Percentiles rank a stretch among this genome's conserved stretches.
phyloP scores from a whole-genome alignment of 73 alveolate genomes.

The Paramecium sexaurelia region DNA sequence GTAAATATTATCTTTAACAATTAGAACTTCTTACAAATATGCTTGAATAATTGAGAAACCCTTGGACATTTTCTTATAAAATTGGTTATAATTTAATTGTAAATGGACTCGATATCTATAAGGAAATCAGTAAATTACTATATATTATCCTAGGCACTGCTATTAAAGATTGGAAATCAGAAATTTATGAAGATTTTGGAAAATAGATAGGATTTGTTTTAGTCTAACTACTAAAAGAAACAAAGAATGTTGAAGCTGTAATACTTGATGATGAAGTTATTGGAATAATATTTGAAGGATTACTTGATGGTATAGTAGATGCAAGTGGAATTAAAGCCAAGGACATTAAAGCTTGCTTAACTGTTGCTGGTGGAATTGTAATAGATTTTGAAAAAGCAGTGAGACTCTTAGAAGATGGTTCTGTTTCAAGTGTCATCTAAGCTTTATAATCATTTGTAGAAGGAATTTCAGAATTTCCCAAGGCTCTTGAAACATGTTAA shows the following conservation, averaged over 20 bases:
- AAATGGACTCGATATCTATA: not conserved
- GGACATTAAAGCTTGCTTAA: not conserved
- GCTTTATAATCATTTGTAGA: constrained; percentile 4
- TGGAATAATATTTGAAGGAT: constrained; percentile 8
- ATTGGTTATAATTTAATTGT: not conserved
- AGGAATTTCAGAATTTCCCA: not conserved
- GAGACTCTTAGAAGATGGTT: constrained; percentile 7
- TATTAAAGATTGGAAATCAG: not conserved
- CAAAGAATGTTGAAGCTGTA: not conserved
- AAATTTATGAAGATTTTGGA: constrained; percentile 35
- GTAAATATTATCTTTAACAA: not conserved
- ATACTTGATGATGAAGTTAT: not conserved
- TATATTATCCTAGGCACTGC: constrained; percentile 17
- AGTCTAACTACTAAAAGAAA: not conserved
- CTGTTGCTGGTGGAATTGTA: not conserved
- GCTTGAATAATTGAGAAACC: constrained; percentile 29
- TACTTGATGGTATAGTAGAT: constrained; percentile 31
- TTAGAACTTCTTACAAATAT: not conserved
- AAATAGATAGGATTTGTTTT: not conserved
- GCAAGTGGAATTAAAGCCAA: constrained; percentile 31
- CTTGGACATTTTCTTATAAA: not conserved
- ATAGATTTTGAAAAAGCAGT: constrained; percentile 32
- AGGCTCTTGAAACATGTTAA: not conserved
- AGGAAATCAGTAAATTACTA: constrained; percentile 15
- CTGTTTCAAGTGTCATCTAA: not conserved